These are phyloP conservation scores for Penicillium sp. DNA, from an alignment of 2,329 filamentous ascomycete genomes.

Conservation along the genomic window DNA sequence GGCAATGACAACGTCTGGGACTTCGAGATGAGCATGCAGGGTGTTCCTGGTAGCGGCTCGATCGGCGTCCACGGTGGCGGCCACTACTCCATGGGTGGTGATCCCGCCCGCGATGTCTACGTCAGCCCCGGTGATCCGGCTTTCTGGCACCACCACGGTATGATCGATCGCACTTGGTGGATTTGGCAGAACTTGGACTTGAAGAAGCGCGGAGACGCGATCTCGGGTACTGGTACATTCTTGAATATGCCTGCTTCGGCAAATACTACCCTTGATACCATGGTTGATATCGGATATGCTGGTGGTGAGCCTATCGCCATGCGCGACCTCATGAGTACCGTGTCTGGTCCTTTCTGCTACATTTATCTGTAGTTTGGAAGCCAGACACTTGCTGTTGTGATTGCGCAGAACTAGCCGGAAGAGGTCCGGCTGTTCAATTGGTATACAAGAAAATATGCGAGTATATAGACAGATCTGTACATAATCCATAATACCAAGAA, in stretches of 20 bases:
- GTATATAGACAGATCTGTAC: background rate
- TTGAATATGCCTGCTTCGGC: conserved; percentile 46
- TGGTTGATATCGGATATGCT: conserved; percentile 42
- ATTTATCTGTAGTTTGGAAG: conserved; percentile 36
- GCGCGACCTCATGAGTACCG: conserved; percentile 44
- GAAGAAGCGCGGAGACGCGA: conserved; percentile 34
- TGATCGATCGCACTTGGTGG: conserved; percentile 53
- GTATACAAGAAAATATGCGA: background rate
- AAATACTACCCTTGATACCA: conserved; percentile 49
- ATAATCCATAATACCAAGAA: background rate
- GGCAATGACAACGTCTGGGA: conserved; percentile 27
- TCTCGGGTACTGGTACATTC: conserved; percentile 49
- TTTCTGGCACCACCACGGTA: conserved; percentile 52
- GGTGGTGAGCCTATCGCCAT: conserved; percentile 37
- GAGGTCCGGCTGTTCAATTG: background rate
- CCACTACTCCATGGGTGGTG: conserved; percentile 51
- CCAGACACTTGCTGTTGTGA: background rate
- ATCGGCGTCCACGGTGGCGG: conserved; percentile 50
- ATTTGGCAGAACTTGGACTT: conserved; percentile 53
- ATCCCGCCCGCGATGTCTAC: conserved; percentile 49
- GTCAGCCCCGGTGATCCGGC: conserved; percentile 49
- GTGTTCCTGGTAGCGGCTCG: conserved; percentile 31
- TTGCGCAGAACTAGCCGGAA: background rate
- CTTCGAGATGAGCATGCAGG: conserved; percentile 44
- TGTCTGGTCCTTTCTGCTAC: conserved; percentile 51